Conservation (phyloP, 768 basidiomycete genomes). For the Dendrothele bispora region DNA sequence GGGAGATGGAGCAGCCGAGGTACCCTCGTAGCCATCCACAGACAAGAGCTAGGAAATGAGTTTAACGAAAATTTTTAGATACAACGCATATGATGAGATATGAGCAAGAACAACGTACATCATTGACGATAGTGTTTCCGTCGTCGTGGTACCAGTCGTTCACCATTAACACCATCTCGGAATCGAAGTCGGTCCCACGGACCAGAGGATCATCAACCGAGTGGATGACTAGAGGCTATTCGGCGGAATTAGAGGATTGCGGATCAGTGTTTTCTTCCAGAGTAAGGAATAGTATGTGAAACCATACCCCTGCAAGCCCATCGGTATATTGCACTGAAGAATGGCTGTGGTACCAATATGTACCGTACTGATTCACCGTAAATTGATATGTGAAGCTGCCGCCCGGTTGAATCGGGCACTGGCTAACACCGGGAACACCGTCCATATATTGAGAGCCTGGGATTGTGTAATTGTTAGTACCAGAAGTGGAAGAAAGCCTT, state of each 20-base stretch:
- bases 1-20: not conserved
- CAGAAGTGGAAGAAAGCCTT: no score
- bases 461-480: no score
- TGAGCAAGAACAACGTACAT: no score
- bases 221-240: not conserved
- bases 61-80: not conserved
- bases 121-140: not conserved
- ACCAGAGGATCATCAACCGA: not conserved
- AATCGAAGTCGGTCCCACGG: not conserved
- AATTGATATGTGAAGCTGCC: constrained; percentile 8
- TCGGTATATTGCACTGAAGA: constrained; percentile 15
- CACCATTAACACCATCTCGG: not conserved
- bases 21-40: not conserved
- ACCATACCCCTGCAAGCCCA: constrained; percentile 8
- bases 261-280: no score
- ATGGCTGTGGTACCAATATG: constrained; percentile 19
- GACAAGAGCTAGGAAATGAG: not conserved
- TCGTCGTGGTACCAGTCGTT: constrained; percentile 1
- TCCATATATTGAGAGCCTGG: no score
- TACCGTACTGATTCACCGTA: not conserved
- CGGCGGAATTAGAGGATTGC: no score
- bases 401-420: not conserved
- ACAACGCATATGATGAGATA: not conserved
- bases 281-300: no score
- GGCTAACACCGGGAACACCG: not conserved